Conservation (phyloP, 768 basidiomycete species). For the Mycena olivaceomarginata region DNA sequence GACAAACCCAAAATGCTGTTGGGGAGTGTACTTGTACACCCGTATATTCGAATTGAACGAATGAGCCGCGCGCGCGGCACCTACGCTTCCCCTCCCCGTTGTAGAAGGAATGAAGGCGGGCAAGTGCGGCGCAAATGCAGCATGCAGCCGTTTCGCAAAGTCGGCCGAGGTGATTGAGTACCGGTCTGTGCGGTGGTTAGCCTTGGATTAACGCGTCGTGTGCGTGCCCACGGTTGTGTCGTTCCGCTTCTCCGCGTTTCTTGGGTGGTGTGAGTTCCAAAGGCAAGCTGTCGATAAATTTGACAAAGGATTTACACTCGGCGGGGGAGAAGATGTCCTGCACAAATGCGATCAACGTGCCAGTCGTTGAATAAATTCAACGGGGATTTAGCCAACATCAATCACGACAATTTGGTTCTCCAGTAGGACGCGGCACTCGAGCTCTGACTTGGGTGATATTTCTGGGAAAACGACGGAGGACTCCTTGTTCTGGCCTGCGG, state of each 20-base stretch:
- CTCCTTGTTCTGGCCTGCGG: background rate
- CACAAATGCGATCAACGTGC: background rate
- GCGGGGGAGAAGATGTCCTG: constrained; percentile 75
- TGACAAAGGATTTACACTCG: constrained; percentile 77
- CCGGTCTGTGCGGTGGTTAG: constrained; percentile 65
- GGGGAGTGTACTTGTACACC: constrained; percentile 79
- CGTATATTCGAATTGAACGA: constrained; percentile 86
- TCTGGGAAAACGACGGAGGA: constrained; percentile 61
- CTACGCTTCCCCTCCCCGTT: constrained; percentile 35
- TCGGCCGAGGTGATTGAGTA: constrained; percentile 74
- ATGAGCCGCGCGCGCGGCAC: constrained; percentile 62
- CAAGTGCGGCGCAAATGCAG: constrained; percentile 72
- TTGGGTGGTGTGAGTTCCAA: constrained; percentile 82
- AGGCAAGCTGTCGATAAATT: constrained; percentile 76
- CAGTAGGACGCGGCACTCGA: constrained; percentile 69
- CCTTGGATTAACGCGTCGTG: background rate
- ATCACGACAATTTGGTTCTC: constrained; percentile 81
- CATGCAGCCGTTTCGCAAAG: constrained; percentile 75
- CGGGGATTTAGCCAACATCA: constrained; percentile 63
- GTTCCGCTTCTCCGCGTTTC: constrained; percentile 82
- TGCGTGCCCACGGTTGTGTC: constrained; percentile 75
- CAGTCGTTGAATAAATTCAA: background rate
- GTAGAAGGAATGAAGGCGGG: constrained; percentile 70
- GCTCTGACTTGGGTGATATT: constrained; percentile 63
- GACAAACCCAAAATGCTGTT: constrained; percentile 78